Evolutionary conservation across 345 rosid species (phyloP), one percentile per base, ranked within the genome.

Genomic region (Arabidopsis thaliana): DNA sequence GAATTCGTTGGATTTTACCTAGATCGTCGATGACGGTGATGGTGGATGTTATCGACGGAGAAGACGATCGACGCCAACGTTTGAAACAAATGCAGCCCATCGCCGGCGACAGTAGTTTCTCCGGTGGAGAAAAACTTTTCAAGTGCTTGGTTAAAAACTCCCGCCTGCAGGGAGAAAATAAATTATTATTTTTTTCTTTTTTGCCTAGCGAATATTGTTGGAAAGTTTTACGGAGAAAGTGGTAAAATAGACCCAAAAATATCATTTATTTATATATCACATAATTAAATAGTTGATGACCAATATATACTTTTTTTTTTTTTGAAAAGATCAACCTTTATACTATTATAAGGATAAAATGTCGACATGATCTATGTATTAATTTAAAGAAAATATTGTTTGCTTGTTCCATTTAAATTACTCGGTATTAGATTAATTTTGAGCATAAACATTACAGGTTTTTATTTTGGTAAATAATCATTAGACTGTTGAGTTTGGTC

Each of bases 51-150:
- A 59, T 65, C 38, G 73, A 71, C 30, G 77, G 73, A 32, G 67
- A 66, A 10, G 77, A 68, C 34, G 63, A 72, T 10, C 63, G 34
- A 2, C 81, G 77, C 67, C 72, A 65, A 1, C 69, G 77, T 32
- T 25, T 78, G 25, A 78, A 78, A 14, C 73, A 78, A 65, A 72
- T 66, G 73, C 81, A 78, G 1, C 77, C 81, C 81, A 78, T 78
- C 44, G 63, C 63, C 69, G 72, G 68, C 9, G 34, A 59, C 10
- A 20, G 16, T 8, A 45, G 4, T 42, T 32, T 68, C 62, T 4
- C 74, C 69, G 48, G 61, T 49, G 73, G 56, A 57, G 12, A 11
- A 14, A 41, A 9, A 6, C 38, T 60, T 72, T 60, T 65, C 2
- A 76, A 76, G 64, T 62, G 75, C 12, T 42, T 56, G 73, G 24